These are phyloP conservation scores for Aspergillus olivimuriae DNA, from an alignment of 495 filamentous ascomycete genomes.

Conservation along the genomic window DNA sequence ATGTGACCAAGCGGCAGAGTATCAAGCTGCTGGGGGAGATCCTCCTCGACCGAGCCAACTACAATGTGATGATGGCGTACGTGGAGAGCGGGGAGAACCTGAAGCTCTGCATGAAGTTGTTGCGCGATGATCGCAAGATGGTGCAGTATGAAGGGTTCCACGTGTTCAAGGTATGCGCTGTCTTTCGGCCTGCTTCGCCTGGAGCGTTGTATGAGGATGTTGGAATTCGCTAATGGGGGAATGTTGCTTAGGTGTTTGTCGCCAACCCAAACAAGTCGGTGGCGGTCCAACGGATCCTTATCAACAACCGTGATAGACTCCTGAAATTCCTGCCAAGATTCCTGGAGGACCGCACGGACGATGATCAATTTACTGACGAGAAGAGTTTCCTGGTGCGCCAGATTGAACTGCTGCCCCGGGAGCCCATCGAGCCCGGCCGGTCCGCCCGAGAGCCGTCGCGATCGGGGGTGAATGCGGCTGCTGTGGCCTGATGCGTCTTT, in stretches of 20 bases:
- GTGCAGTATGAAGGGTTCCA: constrained; percentile 99
- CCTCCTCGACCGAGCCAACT: constrained; percentile 88
- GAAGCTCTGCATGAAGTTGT: constrained; percentile 95
- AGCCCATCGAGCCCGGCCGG: constrained; percentile 48
- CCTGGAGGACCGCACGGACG: constrained; percentile 89
- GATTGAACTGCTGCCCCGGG: constrained; percentile 70
- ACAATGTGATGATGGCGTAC: constrained; percentile 95
- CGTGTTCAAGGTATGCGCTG: constrained; percentile 76
- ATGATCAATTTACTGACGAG: constrained; percentile 98
- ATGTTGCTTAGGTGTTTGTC: constrained; percentile 70
- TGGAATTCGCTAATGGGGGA: too few species aligned
- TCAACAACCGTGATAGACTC: constrained; percentile 90
- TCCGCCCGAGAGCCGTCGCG: constrained; percentile 25
- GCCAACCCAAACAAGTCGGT: constrained; percentile 94
- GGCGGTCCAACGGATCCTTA: constrained; percentile 86
- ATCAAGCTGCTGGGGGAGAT: constrained; percentile 97
- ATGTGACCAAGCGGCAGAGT: constrained; percentile 97
- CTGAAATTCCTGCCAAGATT: constrained; percentile 85
- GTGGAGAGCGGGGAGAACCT: constrained; percentile 92
- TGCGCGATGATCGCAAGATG: constrained; percentile 94
- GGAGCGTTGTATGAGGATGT: too few species aligned
- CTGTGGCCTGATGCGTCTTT: constrained; percentile 20
- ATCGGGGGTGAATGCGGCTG: constrained; percentile 29
- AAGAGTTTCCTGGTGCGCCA: constrained; percentile 94
- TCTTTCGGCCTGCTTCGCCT: constrained; percentile 17